phyloP scores from a whole-genome alignment of 192 early-diverging fungal genomes.

The Coemansia sp. region DNA sequence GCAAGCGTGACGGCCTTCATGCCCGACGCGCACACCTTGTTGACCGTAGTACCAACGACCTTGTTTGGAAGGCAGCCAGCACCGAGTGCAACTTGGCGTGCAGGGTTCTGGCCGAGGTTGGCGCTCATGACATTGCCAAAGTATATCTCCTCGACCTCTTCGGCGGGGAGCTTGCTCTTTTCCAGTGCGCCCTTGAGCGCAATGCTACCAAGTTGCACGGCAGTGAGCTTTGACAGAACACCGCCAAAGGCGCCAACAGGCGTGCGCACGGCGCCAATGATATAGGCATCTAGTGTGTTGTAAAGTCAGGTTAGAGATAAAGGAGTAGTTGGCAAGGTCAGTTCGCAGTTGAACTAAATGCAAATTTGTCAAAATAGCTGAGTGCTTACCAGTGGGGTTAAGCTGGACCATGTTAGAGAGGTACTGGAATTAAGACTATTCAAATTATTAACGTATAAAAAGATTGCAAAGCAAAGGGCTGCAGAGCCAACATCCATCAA shows the following conservation, averaged over 20 bases:
- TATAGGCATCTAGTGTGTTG: conserved; percentile 72
- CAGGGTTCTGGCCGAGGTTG: conserved; percentile 84
- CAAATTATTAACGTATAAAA: not conserved
- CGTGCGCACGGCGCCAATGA: conserved; percentile 88
- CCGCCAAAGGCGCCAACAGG: conserved; percentile 93
- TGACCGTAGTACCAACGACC: conserved; percentile 75
- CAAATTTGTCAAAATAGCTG: not conserved
- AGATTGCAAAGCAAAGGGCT: not conserved
- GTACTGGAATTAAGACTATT: not conserved
- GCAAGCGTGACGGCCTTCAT: conserved; percentile 80
- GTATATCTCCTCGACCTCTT: conserved; percentile 73
- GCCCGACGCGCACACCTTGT: conserved; percentile 83
- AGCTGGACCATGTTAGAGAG: conserved; percentile 25
- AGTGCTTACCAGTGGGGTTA: conserved; percentile 24
- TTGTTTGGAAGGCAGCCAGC: conserved; percentile 65
- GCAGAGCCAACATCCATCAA: not conserved
- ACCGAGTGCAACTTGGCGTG: conserved; percentile 77
- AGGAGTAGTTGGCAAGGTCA: not conserved
- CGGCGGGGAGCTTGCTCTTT: conserved; percentile 62
- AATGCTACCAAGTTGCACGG: conserved; percentile 81
- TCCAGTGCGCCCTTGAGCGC: conserved; percentile 77
- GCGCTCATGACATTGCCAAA: conserved; percentile 81
- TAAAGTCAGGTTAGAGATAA: not conserved
- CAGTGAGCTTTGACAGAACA: conserved; percentile 79
- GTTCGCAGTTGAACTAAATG: not conserved